A percentile compares a stretch with the other conserved stretches of the same genome.
Evolutionary conservation across 2,329 filamentous ascomycete genomes (phyloP).

Genomic region (Diaporthe caulivora): DNA sequence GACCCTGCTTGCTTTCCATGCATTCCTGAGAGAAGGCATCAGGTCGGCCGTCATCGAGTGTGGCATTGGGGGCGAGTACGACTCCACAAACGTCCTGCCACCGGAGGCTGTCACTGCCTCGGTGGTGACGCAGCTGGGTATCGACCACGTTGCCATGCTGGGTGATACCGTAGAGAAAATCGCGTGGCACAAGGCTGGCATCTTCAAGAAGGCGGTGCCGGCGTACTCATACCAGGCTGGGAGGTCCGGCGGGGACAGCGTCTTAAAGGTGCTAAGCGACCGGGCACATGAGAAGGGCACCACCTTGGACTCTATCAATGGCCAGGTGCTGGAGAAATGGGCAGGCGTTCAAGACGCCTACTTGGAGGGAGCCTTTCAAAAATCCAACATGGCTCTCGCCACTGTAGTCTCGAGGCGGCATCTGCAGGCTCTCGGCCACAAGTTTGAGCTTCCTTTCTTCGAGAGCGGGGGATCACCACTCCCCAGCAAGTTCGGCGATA

Average conservation of each 20-base stretch:
- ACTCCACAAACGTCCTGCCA: constrained; percentile 87
- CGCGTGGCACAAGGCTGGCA: constrained; percentile 91
- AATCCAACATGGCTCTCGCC: constrained; percentile 70
- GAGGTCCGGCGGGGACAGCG: constrained; percentile 53
- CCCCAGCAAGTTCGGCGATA: constrained; percentile 43
- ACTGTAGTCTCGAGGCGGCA: constrained; percentile 53
- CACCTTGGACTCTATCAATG: constrained; percentile 54
- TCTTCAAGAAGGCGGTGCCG: constrained; percentile 77
- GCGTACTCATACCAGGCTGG: constrained; percentile 67
- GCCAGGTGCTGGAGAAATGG: constrained; percentile 48
- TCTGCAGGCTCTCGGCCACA: constrained; percentile 51
- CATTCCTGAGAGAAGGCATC: constrained; percentile 82
- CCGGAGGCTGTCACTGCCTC: constrained; percentile 73
- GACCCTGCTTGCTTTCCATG: constrained; percentile 88
- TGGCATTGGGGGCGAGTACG: constrained; percentile 93
- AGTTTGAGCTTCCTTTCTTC: constrained; percentile 57
- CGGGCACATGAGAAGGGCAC: constrained; percentile 70
- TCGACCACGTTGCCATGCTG: constrained; percentile 87
- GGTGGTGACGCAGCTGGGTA: constrained; percentile 83
- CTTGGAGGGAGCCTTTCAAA: constrained; percentile 66
- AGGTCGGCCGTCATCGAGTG: constrained; percentile 88
- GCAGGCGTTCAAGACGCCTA: constrained; percentile 53
- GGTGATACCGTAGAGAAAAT: constrained; percentile 85
- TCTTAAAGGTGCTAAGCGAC: constrained; percentile 47
- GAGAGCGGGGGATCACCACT: constrained; percentile 51